These are phyloP conservation scores for Aspergillus bombycis DNA, from an alignment of 2,329 filamentous ascomycete genomes.

Conservation along the genomic window DNA sequence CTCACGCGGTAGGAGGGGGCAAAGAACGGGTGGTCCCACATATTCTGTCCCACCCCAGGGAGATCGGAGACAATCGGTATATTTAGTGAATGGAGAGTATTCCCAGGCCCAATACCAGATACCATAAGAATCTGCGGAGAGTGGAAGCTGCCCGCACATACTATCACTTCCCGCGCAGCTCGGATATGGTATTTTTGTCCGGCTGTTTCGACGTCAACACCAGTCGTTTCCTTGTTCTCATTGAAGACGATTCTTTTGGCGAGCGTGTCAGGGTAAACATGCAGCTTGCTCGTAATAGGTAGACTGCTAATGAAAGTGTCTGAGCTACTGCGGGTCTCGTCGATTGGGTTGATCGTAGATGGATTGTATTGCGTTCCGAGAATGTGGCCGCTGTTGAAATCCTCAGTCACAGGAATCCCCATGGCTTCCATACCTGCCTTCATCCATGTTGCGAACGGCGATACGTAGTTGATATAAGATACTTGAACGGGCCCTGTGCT, in stretches of 20 bases:
- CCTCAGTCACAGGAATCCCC: conserved; percentile 27
- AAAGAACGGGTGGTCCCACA: conserved; percentile 13
- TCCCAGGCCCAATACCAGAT: conserved; percentile 22
- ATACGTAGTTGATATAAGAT: conserved; percentile 30
- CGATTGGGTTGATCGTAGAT: conserved; percentile 31
- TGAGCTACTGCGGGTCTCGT: conserved; percentile 12
- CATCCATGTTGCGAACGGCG: conserved; percentile 30
- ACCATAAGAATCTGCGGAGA: conserved; percentile 26
- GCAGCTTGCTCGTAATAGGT: not conserved
- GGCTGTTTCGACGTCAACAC: not conserved
- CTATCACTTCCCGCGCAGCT: conserved; percentile 7
- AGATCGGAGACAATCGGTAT: not conserved
- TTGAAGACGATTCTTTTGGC: not conserved
- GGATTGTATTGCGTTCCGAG: conserved; percentile 24
- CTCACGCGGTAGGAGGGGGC: conserved; percentile 6
- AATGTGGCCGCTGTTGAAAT: conserved; percentile 28
- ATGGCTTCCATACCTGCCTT: conserved; percentile 24
- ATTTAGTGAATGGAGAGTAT: not conserved
- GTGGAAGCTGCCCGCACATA: conserved; percentile 12
- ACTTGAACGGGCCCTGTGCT: conserved; percentile 33
- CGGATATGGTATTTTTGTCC: not conserved
- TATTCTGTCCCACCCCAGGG: conserved; percentile 11
- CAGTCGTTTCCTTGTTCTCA: not conserved
- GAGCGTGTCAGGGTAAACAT: not conserved
- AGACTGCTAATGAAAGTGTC: conserved; percentile 6